These are phyloP conservation scores for Hyaloscypha hepaticicola DNA, from an alignment of 495 filamentous ascomycete species.

Conservation along the genomic window DNA sequence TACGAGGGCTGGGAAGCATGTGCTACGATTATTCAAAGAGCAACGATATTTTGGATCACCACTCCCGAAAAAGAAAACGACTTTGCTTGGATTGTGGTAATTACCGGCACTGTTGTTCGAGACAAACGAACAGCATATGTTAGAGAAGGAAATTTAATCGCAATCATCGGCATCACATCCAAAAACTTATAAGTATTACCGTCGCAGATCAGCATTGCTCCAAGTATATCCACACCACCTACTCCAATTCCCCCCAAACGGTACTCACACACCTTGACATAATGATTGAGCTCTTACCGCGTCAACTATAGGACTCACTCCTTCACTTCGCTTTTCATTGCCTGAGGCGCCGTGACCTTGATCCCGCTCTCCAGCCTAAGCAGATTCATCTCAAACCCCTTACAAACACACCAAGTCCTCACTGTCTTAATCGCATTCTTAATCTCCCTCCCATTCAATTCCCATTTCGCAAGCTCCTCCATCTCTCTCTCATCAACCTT, in stretches of 20 bases:
- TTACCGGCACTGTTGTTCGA: too few species aligned
- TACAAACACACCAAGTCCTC: constrained; percentile 39
- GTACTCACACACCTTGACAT: too few species aligned
- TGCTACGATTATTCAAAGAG: constrained; percentile 18
- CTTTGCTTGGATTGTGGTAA: constrained; percentile 18
- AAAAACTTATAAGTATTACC: too few species aligned
- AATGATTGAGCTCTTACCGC: too few species aligned
- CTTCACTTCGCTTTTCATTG: not conserved
- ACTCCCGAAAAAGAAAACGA: constrained; percentile 9
- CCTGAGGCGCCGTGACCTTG: constrained; percentile 18
- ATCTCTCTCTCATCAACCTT: constrained; percentile 18
- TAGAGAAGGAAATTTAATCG: too few species aligned
- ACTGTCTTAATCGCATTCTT: constrained; percentile 37
- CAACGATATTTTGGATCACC: constrained; percentile 18
- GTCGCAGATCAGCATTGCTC: too few species aligned
- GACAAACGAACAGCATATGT: too few species aligned
- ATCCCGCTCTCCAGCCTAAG: constrained; percentile 38
- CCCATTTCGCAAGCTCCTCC: constrained; percentile 25
- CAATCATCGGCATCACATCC: too few species aligned
- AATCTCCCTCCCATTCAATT: constrained; percentile 37
- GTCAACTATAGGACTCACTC: not conserved
- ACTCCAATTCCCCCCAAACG: too few species aligned
- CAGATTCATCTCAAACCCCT: constrained; percentile 37
- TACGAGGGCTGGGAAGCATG: constrained; percentile 21
- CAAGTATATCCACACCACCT: too few species aligned